Conservation (phyloP, 352 stramenopile genomes). For the Globisporangium nunn region DNA sequence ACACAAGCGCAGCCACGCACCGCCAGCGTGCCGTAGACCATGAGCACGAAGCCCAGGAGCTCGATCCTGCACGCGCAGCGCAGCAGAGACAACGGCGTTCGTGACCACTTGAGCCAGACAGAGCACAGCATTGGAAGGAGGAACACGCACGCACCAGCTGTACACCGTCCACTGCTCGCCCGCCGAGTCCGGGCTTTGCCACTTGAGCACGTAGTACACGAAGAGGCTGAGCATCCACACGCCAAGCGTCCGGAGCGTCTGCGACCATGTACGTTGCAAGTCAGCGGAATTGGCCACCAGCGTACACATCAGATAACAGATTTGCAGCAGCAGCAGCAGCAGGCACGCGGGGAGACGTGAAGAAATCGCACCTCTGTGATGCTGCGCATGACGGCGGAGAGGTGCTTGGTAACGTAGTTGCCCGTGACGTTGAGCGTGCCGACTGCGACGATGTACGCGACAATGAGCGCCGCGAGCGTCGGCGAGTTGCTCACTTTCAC, state of each 20-base stretch:
- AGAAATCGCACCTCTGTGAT: conserved; percentile 49
- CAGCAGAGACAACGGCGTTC: background rate
- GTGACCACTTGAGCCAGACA: background rate
- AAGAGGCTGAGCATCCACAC: conserved; percentile 75
- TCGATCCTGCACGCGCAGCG: conserved; percentile 35
- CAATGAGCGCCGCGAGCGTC: conserved; percentile 44
- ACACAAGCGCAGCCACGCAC: conserved; percentile 24
- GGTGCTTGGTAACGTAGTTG: conserved; percentile 85
- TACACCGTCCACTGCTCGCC: conserved; percentile 67
- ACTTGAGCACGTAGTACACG: conserved; percentile 74
- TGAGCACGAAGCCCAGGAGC: conserved; percentile 62
- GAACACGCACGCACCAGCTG: conserved; percentile 42
- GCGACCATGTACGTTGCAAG: conserved; percentile 1
- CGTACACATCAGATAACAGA: too few relatives aligned
- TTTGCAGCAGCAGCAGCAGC: too few relatives aligned
- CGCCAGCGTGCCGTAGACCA: conserved; percentile 73
- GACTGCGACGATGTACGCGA: conserved; percentile 62
- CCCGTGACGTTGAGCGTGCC: conserved; percentile 76
- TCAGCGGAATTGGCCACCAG: background rate
- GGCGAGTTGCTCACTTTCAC: conserved; percentile 67
- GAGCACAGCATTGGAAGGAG: background rate
- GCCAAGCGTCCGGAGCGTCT: conserved; percentile 74
- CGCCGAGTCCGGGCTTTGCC: conserved; percentile 44
- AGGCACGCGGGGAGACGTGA: too few relatives aligned
- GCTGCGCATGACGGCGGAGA: conserved; percentile 76